A percentile compares a stretch with the other conserved stretches of the same genome.
Evolutionary conservation across 179 eudicot species (phyloP).

Genomic region (Beta lomatogona): DNA sequence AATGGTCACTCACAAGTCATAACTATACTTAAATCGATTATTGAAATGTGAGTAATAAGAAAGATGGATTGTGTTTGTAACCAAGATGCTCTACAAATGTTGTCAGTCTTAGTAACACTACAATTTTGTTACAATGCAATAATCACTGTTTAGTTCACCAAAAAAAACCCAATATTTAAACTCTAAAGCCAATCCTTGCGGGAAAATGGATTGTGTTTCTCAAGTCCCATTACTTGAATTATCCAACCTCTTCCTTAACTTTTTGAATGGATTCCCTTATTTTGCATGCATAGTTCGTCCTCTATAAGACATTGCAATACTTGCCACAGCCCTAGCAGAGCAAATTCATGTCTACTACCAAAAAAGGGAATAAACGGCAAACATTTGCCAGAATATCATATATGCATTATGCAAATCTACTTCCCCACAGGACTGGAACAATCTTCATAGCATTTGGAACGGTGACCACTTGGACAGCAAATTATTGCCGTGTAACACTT

Average conservation of each 20-base stretch:
- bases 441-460: background rate
- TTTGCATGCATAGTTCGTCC: background rate
- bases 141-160: background rate
- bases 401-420: background rate
- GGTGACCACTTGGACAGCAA: background rate
- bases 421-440: background rate
- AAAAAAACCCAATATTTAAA: background rate
- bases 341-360: background rate
- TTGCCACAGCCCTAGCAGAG: conserved; percentile 1
- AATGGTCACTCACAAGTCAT: no score
- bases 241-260: background rate
- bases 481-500: background rate
- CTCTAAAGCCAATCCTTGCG: background rate
- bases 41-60: background rate
- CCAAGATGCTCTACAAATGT: background rate
- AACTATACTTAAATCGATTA: no score
- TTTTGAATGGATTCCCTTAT: background rate
- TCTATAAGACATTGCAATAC: background rate
- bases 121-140: background rate
- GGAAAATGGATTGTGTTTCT: background rate
- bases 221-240: background rate
- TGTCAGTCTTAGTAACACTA: background rate
- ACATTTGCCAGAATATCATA: background rate
- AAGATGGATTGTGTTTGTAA: background rate
- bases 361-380: background rate